Conservation (phyloP, 176 grass and related monocot genomes). For the Elymus sibiricus region DNA sequence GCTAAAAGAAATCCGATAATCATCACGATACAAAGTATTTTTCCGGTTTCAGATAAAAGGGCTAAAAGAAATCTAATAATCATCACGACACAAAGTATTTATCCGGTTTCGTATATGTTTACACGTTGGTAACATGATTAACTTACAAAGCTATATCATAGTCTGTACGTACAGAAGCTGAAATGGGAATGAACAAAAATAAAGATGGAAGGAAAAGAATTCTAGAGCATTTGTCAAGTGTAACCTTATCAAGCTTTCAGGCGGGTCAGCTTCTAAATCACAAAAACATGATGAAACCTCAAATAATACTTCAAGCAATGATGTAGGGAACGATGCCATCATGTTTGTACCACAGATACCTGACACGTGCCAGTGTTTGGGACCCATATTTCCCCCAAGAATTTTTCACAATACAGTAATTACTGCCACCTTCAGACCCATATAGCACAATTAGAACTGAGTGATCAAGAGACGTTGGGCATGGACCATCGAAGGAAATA, state of each 20-base stretch:
- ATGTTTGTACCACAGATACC: slow-evolving; percentile 84
- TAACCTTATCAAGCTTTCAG: neutral
- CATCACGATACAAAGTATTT: too few species aligned
- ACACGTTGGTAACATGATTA: neutral
- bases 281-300: neutral
- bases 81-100: neutral
- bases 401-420: slow-evolving; percentile 97
- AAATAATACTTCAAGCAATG: slow-evolving; percentile 51
- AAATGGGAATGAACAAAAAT: neutral
- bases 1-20: too few species aligned
- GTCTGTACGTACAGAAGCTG: neutral
- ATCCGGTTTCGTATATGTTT: neutral
- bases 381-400: slow-evolving; percentile 88
- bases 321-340: slow-evolving; percentile 82
- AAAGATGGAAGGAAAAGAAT: neutral
- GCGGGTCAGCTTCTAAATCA: neutral
- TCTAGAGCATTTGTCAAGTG: neutral
- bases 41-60: too few species aligned
- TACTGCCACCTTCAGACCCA: slow-evolving; percentile 67
- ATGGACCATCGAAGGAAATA: slow-evolving; percentile 72
- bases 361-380: slow-evolving; percentile 43
- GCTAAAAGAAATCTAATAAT: too few species aligned
- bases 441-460: slow-evolving; percentile 91
- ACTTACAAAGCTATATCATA: neutral
- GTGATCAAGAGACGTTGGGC: slow-evolving; percentile 84